Evolutionary conservation across 2,329 filamentous ascomycete genomes (phyloP), one percentile per base, ranked within the genome.

Genomic region (Neonectria coccinea): DNA sequence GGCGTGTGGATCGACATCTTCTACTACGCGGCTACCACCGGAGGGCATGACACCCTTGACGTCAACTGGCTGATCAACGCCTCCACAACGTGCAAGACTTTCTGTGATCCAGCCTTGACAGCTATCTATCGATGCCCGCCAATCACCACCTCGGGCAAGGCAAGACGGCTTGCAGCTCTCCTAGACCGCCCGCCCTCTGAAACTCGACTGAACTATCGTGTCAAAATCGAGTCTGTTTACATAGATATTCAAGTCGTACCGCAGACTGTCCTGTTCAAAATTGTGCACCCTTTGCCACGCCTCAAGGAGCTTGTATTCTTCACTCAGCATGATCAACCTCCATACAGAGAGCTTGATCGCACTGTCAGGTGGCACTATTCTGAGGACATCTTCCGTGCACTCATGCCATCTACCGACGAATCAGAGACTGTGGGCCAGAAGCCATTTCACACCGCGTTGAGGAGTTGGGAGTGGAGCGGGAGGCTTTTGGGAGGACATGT

Each of bases 251-350:
- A 94, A 70, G 87, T 90, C 6, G 85, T 85, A 77, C 70, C 85
- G 80, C 76, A 73, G 27, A 41, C 63, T 5, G 52, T 75, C 3
- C 39, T 80, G 8, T 72, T 85, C 85, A 73, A 83, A 27, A 78
- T 97, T 54, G 81, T 97, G 20, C 82, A 83, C 44, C 83, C 86
- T 50, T 84, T 93, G 6, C 89, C 90, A 0, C 88, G 88, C 52
- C 82, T 97, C 16, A 85, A 85, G 56, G 85, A 90, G 53, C 79
- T 97, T 33, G 88, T 93, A 62, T 84, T 97, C 16, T 90, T 89
- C 67, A 91, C 94, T 69, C 85, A 85, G 11, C 82, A 86, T 53
- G 92, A 97, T 72, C 80, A 87, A 66, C 84, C 90, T 2, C 91
- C 91, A 0, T 93, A 89, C 74, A 83, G 91, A 44, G 77, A 82